Evolutionary conservation across 495 filamentous ascomycete genomes (phyloP), one percentile per base, ranked within the genome.

Genomic region (Talaromyces stipitatus): DNA sequence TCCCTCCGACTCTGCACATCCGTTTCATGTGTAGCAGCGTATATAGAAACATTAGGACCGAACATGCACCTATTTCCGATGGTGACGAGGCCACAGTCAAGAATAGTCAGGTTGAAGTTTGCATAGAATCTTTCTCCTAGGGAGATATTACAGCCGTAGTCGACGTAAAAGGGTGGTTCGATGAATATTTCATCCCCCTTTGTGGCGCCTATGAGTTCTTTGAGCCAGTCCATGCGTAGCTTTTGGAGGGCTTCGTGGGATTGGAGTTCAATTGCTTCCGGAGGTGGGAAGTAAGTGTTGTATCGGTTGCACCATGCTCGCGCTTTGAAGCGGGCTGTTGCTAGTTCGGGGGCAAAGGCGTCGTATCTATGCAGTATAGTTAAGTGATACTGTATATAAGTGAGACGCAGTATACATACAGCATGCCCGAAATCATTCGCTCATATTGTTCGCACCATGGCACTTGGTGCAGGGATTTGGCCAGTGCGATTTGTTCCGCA

Each of bases 151-250:
- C 72, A 74, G 0, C 74, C 75, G 47, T 77, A 78, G 55, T 78
- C 74, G 3, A 77, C 61, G 12, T 59, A 60, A 54, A 78, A 61
- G 0, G 75, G 71, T 20, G 75, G 64, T 56, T 76, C 72, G 16
- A 92, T 73, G 77, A 80, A 90, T 4, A 88, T 80, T 14, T 88
- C 79, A 30, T 81, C 36, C 12, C 26, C 54, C 12, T 55, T 43
- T 4, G 18, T 30, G n/a, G 11, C 28, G 70, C 70, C 70, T 4
- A 75, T 48, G 45, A 69, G 50, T 12, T 69, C 57, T 9, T 43
- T 50, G 18, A 70, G 58, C 46, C 69, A 55, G 29, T 56, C 52
- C 28, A 58, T 51, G 14, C 50, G 43, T n/a, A 66, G 52, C 2
- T 56, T 36, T 14, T 57, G 56, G 2, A 59, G 54, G 16, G 59